Evolutionary conservation across 2,329 filamentous ascomycete genomes (phyloP).

Genomic region (Ophiostoma quercus): DNA sequence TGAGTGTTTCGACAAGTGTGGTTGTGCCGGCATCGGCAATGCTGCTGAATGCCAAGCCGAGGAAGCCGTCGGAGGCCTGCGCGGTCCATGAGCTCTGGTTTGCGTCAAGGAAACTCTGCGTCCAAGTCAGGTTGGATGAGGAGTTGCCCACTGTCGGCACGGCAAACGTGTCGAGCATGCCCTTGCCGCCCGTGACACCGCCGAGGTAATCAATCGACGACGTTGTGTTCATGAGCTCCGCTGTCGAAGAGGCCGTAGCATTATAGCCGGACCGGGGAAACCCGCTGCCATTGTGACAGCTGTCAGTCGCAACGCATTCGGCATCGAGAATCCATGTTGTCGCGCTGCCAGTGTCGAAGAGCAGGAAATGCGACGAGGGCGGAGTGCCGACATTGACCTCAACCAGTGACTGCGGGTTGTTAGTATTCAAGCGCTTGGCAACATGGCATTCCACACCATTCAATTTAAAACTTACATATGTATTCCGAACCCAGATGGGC

Average conservation of each 20-base stretch:
- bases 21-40: constrained; percentile 9
- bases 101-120: neutral
- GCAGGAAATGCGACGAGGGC: constrained; percentile 2
- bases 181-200: neutral
- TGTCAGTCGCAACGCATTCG: neutral
- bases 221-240: neutral
- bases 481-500: constrained; percentile 6
- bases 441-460: neutral
- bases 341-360: constrained; percentile 7
- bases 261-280: neutral
- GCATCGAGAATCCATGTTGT: constrained; percentile 6
- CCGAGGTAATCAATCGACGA: constrained; percentile 1
- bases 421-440: neutral
- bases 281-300: neutral
- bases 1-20: neutral
- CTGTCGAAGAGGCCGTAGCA: neutral
- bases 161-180: neutral
- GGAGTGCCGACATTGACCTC: neutral
- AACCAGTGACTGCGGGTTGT: neutral
- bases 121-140: neutral
- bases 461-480: neutral
- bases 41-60: constrained; percentile 1
- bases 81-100: constrained; percentile 3
- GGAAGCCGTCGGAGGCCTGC: neutral
- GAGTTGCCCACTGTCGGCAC: neutral